Percentiles rank a stretch among this genome's conserved stretches.
These are phyloP conservation scores for Daldinia decipiens DNA, from an alignment of 495 filamentous ascomycete genomes.

Conservation along the genomic window DNA sequence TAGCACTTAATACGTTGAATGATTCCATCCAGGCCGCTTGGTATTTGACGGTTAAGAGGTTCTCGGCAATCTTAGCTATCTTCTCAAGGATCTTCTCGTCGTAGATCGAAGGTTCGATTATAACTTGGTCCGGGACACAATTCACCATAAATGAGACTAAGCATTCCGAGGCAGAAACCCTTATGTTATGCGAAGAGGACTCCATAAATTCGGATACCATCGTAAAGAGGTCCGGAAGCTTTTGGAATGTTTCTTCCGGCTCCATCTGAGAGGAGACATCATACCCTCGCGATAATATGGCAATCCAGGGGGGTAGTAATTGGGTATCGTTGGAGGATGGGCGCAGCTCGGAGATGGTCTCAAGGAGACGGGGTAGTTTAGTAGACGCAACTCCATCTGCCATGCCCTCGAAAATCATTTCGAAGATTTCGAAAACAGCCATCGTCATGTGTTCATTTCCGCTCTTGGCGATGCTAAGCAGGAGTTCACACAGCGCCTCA, in stretches of 20 bases:
- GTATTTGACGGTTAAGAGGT: slow-evolving; percentile 86
- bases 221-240: slow-evolving; percentile 82
- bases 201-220: slow-evolving; percentile 81
- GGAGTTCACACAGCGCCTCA: slow-evolving; percentile 85
- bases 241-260: slow-evolving; percentile 87
- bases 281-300: slow-evolving; percentile 90
- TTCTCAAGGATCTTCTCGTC: slow-evolving; percentile 87
- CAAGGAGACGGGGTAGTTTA: slow-evolving; percentile 88
- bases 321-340: slow-evolving; percentile 92
- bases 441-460: slow-evolving; percentile 95
- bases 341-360: slow-evolving; percentile 85
- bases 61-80: slow-evolving; percentile 71
- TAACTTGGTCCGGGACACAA: slow-evolving; percentile 80
- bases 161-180: slow-evolving; percentile 92
- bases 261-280: slow-evolving; percentile 89
- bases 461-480: slow-evolving; percentile 86
- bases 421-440: slow-evolving; percentile 95
- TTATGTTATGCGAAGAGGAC: slow-evolving; percentile 89
- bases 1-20: slow-evolving; percentile 86
- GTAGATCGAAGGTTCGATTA: slow-evolving; percentile 86
- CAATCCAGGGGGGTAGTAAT: slow-evolving; percentile 94
- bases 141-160: slow-evolving; percentile 90
- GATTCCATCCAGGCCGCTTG: slow-evolving; percentile 96
- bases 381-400: slow-evolving; percentile 83
- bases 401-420: slow-evolving; percentile 92